Evolutionary conservation across 176 grass and related monocot genomes (phyloP), one percentile per base, ranked within the genome.

Genomic region (Poa pratensis): DNA sequence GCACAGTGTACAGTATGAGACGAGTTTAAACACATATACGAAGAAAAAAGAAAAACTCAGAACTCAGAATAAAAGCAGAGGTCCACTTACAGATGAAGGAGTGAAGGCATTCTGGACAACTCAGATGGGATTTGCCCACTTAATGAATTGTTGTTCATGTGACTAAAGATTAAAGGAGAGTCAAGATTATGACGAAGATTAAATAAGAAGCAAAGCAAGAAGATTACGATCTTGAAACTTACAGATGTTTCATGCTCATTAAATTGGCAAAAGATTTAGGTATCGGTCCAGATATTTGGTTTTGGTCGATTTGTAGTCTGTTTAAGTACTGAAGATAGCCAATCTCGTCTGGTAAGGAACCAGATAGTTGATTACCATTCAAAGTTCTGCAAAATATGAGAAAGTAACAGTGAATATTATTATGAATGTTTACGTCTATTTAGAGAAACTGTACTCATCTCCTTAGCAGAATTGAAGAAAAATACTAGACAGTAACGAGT

Each of bases 111-210:
- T 83, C 69, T 80, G 26, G 80, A 98, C 50, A 98, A 52, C 67
- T 98, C 96, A 57, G 57, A 67, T 50, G 96, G 96, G 66, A 98
- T 94, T 92, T 92, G 86, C 50, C 96, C 93, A 81, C 96, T 98
- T 80, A 98, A 86, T 76, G 96, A 98, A 72, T 98, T 98, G 52
- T 98, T 98, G 85, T 98, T 98, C 96, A 98, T 95, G 82, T 98
- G 93, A 49, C 96, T 98, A 26, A 88, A 65, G 49, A 2, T 76
- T 46, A 73, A 68, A 69, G 14, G 34, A 89, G 43, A 63, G 30
- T 64, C 58, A 87, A 69, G 62, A 73, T 82, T 74, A 82, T n/a
- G 84, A 85, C 18, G 42, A 72, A 75, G 17, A 5, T 75, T 59
- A 75, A 84, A 69, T 53, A 22, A 64, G 20, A 78, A 83, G 46